phyloP scores from a whole-genome alignment of 2,329 filamentous ascomycete genomes.

The Fusarium veterinarium region DNA sequence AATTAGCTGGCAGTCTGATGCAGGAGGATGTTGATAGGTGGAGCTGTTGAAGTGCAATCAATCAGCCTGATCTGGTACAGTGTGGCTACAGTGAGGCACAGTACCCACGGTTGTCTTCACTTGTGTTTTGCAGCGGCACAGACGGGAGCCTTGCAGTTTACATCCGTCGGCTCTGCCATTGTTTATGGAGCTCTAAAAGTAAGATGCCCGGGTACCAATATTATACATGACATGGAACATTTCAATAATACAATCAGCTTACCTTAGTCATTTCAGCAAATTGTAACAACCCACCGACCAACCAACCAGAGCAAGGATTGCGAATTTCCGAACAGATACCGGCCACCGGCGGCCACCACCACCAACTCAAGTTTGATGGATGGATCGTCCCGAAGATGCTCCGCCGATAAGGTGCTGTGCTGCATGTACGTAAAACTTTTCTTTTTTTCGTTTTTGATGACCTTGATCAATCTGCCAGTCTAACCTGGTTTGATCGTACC shows the following conservation, averaged over 20 bases:
- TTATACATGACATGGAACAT: background rate
- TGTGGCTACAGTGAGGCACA: background rate
- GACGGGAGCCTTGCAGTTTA: conserved; percentile 27
- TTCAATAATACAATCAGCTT: conserved; percentile 5
- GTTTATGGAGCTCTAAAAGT: conserved; percentile 15
- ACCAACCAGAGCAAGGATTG: conserved; percentile 16
- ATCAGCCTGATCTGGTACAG: conserved; percentile 24
- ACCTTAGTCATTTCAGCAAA: conserved; percentile 13
- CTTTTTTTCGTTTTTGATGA: conserved; percentile 23
- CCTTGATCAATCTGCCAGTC: conserved; percentile 15
- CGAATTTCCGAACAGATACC: conserved; percentile 32
- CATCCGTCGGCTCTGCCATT: conserved; percentile 22
- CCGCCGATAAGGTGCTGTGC: conserved; percentile 39
- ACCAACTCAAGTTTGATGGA: background rate
- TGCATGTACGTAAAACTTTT: conserved; percentile 34
- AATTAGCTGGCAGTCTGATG: conserved; percentile 11
- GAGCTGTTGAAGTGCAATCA: conserved; percentile 7
- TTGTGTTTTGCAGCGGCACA: conserved; percentile 16
- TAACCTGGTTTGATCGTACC: conserved; percentile 19
- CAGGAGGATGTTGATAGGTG: conserved; percentile 32
- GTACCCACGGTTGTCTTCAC: background rate
- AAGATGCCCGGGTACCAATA: background rate
- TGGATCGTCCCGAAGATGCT: conserved; percentile 43
- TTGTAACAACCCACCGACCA: background rate
- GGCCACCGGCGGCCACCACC: conserved; percentile 8